Evolutionary conservation across 305 asterid genomes (phyloP), one percentile per base, ranked within the genome.

Genomic region (Plantago lanceolata): DNA sequence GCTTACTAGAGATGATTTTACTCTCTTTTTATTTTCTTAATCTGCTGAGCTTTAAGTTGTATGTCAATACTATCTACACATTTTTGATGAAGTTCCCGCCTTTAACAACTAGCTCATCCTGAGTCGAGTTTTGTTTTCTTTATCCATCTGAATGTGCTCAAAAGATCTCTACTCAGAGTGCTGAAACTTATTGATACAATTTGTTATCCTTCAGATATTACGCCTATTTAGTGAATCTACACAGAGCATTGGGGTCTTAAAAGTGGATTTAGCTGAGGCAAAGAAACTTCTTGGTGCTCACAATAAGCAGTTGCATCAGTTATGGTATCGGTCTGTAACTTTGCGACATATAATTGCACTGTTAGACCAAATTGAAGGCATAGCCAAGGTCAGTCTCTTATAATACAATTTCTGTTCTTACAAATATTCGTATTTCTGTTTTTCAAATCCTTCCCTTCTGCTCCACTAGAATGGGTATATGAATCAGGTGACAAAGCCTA

Each of bases 271-370:
- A 76, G 79, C 80, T 28, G 96, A 94, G 61, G 95, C 97, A 52
- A 94, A 85, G 79, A 85, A 79, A 68, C 89, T 86, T 76, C 87
- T 94, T 63, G 96, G 99, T 63, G 87, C 96, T 70, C 89, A 78
- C 64, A 94, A 94, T 79, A 94, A 86, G 84, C 99, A 94, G 78
- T 80, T 94, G 84, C 99, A 94, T 76, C 99, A 94, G 85, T 76
- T 94, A 70, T 94, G 95, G 92, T 94, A 90, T 75, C 96, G 99
- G 61, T 94, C 99, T 43, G 97, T 94, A 70, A 94, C 99, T 19
- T 71, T 94, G 86, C 88, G 96, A 75, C 99, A 94, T 81, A 88
- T 94, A 63, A 90, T 94, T 70, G 71, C 99, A 54, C 78, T 94
- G 70, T 78, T 94, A 79, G 97, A 94, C 83, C 99, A 94, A 86